A percentile compares a stretch with the other conserved stretches of the same genome.
Conservation (phyloP, 2,329 filamentous ascomycete species). For the Allantophomopsis lycopodina region DNA sequence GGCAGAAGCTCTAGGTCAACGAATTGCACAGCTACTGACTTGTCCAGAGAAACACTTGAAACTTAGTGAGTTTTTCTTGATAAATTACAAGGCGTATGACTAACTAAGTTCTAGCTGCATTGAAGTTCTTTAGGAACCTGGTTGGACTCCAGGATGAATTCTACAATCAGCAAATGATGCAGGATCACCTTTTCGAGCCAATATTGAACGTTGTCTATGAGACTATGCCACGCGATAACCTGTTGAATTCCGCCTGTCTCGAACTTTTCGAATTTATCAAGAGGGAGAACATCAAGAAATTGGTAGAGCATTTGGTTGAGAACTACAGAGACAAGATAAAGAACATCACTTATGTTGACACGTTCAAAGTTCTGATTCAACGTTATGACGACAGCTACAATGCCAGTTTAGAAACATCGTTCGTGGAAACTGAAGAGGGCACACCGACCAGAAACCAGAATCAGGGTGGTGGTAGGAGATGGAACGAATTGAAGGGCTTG, state of each 20-base stretch:
- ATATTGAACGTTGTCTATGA: conserved; percentile 74
- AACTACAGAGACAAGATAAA: conserved; percentile 69
- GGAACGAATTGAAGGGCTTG: conserved; percentile 66
- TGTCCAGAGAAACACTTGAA: conserved; percentile 87
- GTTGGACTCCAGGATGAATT: conserved; percentile 81
- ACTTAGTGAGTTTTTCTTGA: conserved; percentile 46
- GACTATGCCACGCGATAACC: conserved; percentile 83
- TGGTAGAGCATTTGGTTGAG: conserved; percentile 74
- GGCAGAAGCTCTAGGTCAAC: conserved; percentile 60
- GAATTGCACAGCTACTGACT: conserved; percentile 69
- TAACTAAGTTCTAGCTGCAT: conserved; percentile 44
- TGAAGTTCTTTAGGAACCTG: conserved; percentile 87
- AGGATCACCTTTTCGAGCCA: conserved; percentile 69
- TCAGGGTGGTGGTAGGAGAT: conserved; percentile 43
- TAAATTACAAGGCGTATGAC: conserved; percentile 6
- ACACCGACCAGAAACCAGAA: conserved; percentile 23
- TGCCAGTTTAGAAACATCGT: conserved; percentile 51
- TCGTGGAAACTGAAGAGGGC: conserved; percentile 56
- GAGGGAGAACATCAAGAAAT: conserved; percentile 64
- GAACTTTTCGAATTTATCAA: conserved; percentile 90
- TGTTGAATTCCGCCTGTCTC: conserved; percentile 84
- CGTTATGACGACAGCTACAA: conserved; percentile 70
- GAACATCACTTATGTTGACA: conserved; percentile 68
- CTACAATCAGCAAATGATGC: conserved; percentile 73
- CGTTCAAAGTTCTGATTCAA: conserved; percentile 62